Percentiles rank a stretch among this genome's conserved stretches.
phyloP scores from a whole-genome alignment of 768 basidiomycete species.

The Macrolepiota fuliginosa region DNA sequence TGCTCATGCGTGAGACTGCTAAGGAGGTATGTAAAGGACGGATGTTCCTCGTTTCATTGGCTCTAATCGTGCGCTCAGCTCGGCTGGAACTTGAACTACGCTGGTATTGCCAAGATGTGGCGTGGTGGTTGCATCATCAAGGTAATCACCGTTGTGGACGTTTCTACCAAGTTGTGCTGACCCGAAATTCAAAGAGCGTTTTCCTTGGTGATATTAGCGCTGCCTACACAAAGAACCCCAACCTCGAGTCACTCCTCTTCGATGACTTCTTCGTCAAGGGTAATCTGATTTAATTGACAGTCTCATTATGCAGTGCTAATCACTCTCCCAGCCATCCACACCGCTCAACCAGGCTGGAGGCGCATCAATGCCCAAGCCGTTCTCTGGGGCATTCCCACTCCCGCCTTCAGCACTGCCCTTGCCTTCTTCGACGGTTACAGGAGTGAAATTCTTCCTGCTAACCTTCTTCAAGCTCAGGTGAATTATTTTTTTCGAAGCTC shows the following conservation, averaged over 20 bases:
- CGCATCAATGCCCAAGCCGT: constrained; percentile 94
- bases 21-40: constrained; percentile 62
- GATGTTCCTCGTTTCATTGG: background rate
- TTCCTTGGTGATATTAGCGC: constrained; percentile 92
- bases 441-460: constrained; percentile 91
- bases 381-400: constrained; percentile 97
- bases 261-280: constrained; percentile 98
- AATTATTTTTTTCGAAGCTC: constrained; percentile 13
- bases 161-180: background rate
- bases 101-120: constrained; percentile 99
- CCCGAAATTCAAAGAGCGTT: constrained; percentile 53
- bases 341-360: constrained; percentile 97
- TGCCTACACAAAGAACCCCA: constrained; percentile 82
- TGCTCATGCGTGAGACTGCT: constrained; percentile 98
- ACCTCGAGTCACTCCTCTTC: constrained; percentile 91
- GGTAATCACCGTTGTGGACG: constrained; percentile 25
- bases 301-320: constrained; percentile 1
- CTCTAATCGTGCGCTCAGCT: constrained; percentile 37
- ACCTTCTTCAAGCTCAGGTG: constrained; percentile 92
- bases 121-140: constrained; percentile 99
- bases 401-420: constrained; percentile 96
- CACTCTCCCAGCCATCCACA: constrained; percentile 67
- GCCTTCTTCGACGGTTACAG: constrained; percentile 99
- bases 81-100: constrained; percentile 92
- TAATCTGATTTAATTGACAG: constrained; percentile 19